Evolutionary conservation across 2,329 filamentous ascomycete species (phyloP), one percentile per base, ranked within the genome.

Genomic region (Diaporthe citri): DNA sequence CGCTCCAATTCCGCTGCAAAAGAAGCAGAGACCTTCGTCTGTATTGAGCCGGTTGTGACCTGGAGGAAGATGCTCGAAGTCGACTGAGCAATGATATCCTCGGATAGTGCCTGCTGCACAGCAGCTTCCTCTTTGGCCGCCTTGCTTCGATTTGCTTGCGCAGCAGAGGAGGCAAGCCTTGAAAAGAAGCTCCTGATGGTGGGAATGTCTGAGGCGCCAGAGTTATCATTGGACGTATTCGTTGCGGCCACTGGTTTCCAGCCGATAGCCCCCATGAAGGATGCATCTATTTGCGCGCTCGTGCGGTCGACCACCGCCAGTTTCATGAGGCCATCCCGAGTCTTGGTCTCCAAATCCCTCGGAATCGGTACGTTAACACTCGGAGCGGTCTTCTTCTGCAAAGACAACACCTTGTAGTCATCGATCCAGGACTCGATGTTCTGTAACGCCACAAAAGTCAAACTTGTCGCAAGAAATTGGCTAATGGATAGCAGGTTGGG

Each of bases 361-460:
- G 97, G 95, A 52, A 99, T 90, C 20, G 89, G 84, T 13, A 98
- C 88, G 22, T 91, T 89, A 41, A 91, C 87, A 57, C 93, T 93
- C 0, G 95, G 95, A 0, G 96, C 96, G 4, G 93, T 91, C 85
- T 96, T 97, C 86, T 99, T 99, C 73, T 88, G 89, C 52, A 99
- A 87, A 3, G 90, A 90, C 31, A 98, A 86, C 22, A 99, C 88
- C 79, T 93, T 93, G 86, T 93, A 96, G 79, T 97, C 93, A 81
- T 99, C 96, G 71, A 99, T 90, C 89, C 93, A 96, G 75, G 99
- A 91, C 80, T 98, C 96, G 76, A 99, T 94, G 73, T 90, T 90
- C 80, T 98, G 90, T 34, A 99, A 87, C 0, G 95, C 94, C 75
- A 99, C 96, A 85, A 99, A 99, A 0, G 97, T 98, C 82, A 99